Conservation (phyloP, 2,329 filamentous ascomycete species). For the Alternaria triticimaculans region DNA sequence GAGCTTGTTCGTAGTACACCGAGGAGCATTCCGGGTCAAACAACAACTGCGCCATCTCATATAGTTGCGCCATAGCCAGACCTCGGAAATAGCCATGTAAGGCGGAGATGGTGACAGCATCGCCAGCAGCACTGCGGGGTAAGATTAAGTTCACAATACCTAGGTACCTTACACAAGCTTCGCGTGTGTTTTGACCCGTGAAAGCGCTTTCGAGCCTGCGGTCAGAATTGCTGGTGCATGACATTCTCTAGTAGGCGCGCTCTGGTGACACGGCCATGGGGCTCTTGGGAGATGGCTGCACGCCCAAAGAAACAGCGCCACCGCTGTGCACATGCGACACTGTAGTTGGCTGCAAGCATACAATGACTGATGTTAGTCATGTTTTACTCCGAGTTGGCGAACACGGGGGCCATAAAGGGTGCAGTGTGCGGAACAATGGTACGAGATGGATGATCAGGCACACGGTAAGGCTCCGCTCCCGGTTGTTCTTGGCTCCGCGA, state of each 20-base stretch:
- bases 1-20: not conserved
- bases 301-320: not conserved
- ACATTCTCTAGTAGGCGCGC: not conserved
- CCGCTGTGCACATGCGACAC: not conserved
- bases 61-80: slow-evolving; percentile 9
- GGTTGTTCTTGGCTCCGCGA: slow-evolving; percentile 4
- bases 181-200: not conserved
- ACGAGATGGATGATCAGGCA: slow-evolving; percentile 1
- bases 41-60: not conserved
- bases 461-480: slow-evolving; percentile 4
- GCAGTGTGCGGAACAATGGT: not conserved
- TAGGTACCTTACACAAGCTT: not conserved
- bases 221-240: not conserved
- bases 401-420: not conserved
- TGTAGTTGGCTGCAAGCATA: not conserved
- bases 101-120: slow-evolving; percentile 11
- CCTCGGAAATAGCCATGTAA: slow-evolving; percentile 16
- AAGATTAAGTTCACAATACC: slow-evolving; percentile 4
- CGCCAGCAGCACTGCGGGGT: slow-evolving; percentile 17
- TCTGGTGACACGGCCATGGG: not conserved
- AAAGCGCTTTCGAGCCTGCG: not conserved
- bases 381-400: not conserved
- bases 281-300: not conserved
- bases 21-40: not conserved
- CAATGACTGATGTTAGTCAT: not conserved